Evolutionary conservation across 106 monocot species (phyloP), one percentile per base, ranked within the genome.

Genomic region (Dactylorhiza incarnata): DNA sequence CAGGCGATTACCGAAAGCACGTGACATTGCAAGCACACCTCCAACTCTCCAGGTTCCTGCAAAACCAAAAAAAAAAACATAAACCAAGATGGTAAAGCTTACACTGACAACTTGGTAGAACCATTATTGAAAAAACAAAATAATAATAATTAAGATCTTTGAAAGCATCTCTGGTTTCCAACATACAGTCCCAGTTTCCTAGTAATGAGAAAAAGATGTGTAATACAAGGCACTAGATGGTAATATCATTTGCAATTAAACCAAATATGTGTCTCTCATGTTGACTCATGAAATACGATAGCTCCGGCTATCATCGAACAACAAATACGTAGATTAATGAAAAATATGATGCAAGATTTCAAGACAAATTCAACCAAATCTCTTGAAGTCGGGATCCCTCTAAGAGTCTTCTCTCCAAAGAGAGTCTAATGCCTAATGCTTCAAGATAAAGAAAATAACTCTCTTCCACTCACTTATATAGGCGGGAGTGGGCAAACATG

Each of bases 31-130:
- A 75, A 95, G 75, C 4, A 92, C 81, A 44, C 95, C 95, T 55
- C 86, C 89, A 15, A 95, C 95, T 59, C 95, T 92, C 95, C 95
- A 95, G 17, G 95, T 95, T 26, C 92, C 95, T 95, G 76, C 72
- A 76, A 69, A 5, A 47, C 63, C 43, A 68, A 37, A 9, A 46
- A 43, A 23, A 37, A 76, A 8, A 48, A 72, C 49, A 14, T 45
- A 6, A 47, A 46, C 45, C 68, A 12, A 43, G 15, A 15, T 17
- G 17, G 16, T 17, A 12, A 70, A 70, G 8, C 43, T 70, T n/a
- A n/a, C 46, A 44, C 49, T 48, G 49, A 48, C 20, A 20, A 8
- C 2, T 1, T 29, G 49, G 4, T 19, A 59, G 13, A 59, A 59
- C 19, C 59, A 19, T 2, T n/a, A 59, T 26, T 65, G 13, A 65